Base-by-base conservation (phyloP, 2,329 filamentous ascomycete species). In the Cordyceps tenuipes region DNA sequence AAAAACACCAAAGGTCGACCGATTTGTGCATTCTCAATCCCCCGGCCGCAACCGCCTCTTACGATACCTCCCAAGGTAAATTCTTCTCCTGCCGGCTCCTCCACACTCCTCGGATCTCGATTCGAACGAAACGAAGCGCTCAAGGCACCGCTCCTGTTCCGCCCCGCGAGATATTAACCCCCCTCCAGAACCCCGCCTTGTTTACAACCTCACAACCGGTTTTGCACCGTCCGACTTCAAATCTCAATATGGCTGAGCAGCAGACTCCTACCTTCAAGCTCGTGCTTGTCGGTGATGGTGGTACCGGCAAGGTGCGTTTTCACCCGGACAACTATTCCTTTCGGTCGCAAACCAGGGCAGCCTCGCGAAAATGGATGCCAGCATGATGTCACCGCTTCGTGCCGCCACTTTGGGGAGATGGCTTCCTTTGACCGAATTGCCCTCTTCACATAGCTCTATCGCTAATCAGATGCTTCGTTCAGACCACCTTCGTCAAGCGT, bases 401-500 rank as follows among this genome's bases (percentile, higher is more conserved):
- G 48, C 64, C 64, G 62, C 62, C 59, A 50, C 48, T 59, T 23
- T n/a, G 12, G 17, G 52, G 36, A 36, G n/a, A n/a, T 31, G 43
- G 55, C 41, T 36, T 47, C 31, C 41, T 53, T 53, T 53, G 49
- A 41, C 13, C 41, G 46, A 26, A 47, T 53, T 53, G 49, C 26
- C 15, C 5, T 4, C 41, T 39, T 5, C 29, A 21, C 31, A 9
- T 6, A 52, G 51, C 26, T 10, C 15, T 41, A n/a, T 50, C 63
- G 64, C 65, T 65, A 60, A 63, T 54, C 31, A 49, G 36, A 59
- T 47, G 34, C 17, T 48, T 56, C 52, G 62, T 52, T 34, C 74
- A 99, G 94, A 99, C 94, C 76, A 99, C 94, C 75, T 99, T 99
- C 79, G 94, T 99, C 84, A 99, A 99, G 89, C 94, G 94, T 75